A percentile compares a stretch with the other conserved stretches of the same genome.
Evolutionary conservation across 2,329 filamentous ascomycete genomes (phyloP).

Genomic region (Colletotrichum sp.): DNA sequence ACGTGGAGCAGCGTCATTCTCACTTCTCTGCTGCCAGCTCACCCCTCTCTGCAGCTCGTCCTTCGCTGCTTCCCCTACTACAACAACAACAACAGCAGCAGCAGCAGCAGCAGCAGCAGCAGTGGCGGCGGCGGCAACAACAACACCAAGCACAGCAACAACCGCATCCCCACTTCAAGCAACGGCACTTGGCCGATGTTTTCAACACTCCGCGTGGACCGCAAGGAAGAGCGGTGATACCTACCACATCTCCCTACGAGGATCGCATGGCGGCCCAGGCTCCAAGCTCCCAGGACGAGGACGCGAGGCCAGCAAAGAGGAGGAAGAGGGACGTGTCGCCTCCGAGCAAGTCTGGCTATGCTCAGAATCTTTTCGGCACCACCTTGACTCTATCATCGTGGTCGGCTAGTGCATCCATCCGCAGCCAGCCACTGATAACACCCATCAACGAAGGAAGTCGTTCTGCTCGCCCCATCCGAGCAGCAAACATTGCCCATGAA

Average conservation of each 20-base stretch:
- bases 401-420: background rate
- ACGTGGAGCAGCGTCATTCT: conserved; percentile 55
- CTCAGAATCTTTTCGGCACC: conserved; percentile 55
- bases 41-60: conserved; percentile 27
- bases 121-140: too few species aligned
- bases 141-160: background rate
- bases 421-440: background rate
- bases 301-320: conserved; percentile 42
- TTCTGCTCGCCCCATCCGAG: background rate
- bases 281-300: conserved; percentile 25
- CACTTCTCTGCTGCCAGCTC: conserved; percentile 26
- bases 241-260: conserved; percentile 70
- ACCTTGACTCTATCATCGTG: conserved; percentile 40
- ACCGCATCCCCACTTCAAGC: conserved; percentile 33
- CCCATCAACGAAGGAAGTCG: background rate
- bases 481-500: background rate
- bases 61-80: conserved; percentile 28
- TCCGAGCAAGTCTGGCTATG: conserved; percentile 53
- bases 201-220: conserved; percentile 61
- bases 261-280: conserved; percentile 44
- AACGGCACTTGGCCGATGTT: conserved; percentile 54
- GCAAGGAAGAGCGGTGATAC: conserved; percentile 52
- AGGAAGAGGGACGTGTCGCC: conserved; percentile 40
- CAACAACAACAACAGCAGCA: conserved; percentile 1
- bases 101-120: background rate